These are phyloP conservation scores for Elsinoe perseae DNA, from an alignment of 2,329 filamentous ascomycete genomes.

Conservation along the genomic window DNA sequence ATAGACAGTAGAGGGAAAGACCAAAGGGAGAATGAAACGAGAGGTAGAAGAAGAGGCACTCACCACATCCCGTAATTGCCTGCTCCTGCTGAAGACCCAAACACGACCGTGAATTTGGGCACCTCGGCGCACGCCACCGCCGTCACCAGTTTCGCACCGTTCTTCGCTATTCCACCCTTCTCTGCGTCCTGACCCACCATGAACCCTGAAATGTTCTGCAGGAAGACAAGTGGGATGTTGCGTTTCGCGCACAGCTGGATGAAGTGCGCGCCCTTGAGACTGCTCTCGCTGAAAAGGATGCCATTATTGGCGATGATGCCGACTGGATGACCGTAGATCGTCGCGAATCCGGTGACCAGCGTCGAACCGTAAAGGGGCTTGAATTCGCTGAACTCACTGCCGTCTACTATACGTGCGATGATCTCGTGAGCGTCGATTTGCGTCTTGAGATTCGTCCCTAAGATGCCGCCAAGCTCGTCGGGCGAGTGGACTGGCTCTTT, in stretches of 20 bases:
- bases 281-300: constrained; percentile 81
- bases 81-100: constrained; percentile 87
- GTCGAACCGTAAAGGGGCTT: constrained; percentile 86
- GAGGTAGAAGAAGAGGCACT: constrained; percentile 26
- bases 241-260: constrained; percentile 90
- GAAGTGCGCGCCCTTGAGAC: constrained; percentile 93
- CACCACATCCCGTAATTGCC: constrained; percentile 97
- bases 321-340: constrained; percentile 81
- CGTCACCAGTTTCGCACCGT: constrained; percentile 92
- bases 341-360: constrained; percentile 83
- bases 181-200: constrained; percentile 95
- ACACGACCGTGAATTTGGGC: constrained; percentile 92
- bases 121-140: constrained; percentile 91
- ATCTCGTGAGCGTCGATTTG: constrained; percentile 82
- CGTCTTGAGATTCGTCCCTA: constrained; percentile 79
- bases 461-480: constrained; percentile 76
- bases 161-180: constrained; percentile 92
- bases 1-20: background rate
- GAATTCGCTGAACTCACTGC: constrained; percentile 85
- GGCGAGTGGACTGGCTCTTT: constrained; percentile 73
- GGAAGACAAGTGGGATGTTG: constrained; percentile 79
- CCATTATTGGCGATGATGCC: constrained; percentile 95
- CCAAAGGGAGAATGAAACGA: background rate
- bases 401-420: constrained; percentile 87
- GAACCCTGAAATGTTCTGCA: constrained; percentile 96